phyloP scores from a whole-genome alignment of 2,329 filamentous ascomycete genomes.

The Apiospora sp. region DNA sequence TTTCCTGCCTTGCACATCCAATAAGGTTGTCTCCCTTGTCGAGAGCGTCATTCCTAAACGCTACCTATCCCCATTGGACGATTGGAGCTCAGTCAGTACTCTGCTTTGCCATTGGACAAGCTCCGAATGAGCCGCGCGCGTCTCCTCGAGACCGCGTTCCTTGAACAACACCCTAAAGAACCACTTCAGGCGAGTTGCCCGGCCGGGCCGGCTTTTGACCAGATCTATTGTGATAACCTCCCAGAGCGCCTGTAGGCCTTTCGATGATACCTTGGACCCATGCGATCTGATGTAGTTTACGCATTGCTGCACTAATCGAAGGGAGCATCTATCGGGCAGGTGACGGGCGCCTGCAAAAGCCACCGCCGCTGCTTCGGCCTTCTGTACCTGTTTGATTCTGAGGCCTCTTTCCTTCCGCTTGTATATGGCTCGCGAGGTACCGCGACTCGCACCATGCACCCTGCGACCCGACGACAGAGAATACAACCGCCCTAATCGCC shows the following conservation, averaged over 20 bases:
- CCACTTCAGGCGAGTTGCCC: constrained; percentile 46
- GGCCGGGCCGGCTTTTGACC: constrained; percentile 42
- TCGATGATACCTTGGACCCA: constrained; percentile 33
- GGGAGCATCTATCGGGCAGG: constrained; percentile 33
- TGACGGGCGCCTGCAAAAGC: constrained; percentile 34
- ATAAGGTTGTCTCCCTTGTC: not conserved
- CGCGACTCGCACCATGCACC: not conserved
- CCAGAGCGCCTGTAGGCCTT: constrained; percentile 41
- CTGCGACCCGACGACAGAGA: not conserved
- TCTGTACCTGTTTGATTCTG: constrained; percentile 25
- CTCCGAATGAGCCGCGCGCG: constrained; percentile 35
- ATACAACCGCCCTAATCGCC: not conserved
- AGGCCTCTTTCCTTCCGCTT: not conserved
- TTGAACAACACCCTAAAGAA: constrained; percentile 42
- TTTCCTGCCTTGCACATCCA: not conserved
- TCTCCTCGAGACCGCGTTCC: constrained; percentile 35
- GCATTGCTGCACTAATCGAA: constrained; percentile 45
- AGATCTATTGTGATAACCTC: constrained; percentile 47
- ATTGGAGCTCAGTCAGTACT: not conserved
- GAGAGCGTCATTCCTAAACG: not conserved
- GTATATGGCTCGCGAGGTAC: not conserved
- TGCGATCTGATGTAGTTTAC: constrained; percentile 40
- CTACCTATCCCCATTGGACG: not conserved
- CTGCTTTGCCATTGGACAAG: constrained; percentile 33
- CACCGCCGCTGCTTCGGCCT: constrained; percentile 30